Evolutionary conservation across 768 basidiomycete species (phyloP).

Genomic region (Hortiboletus campestris): DNA sequence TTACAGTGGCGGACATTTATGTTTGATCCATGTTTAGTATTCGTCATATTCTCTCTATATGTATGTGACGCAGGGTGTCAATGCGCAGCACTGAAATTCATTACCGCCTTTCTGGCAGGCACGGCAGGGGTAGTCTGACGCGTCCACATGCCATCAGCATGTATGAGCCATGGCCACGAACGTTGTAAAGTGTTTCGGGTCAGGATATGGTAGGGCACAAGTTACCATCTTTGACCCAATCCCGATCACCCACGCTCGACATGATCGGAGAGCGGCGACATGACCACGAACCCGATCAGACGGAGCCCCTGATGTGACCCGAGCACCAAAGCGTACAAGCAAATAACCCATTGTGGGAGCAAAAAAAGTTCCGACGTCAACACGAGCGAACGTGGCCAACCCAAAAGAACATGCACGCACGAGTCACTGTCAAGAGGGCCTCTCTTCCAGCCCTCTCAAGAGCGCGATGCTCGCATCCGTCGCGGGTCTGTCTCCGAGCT

Average conservation of each 20-base stretch:
- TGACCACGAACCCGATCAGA: background rate
- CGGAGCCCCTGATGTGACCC: background rate
- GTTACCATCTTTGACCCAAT: background rate
- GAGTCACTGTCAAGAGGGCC: background rate
- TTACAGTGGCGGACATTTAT: background rate
- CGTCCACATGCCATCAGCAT: background rate
- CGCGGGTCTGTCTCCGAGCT: slow-evolving; percentile 17
- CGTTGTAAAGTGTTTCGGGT: background rate
- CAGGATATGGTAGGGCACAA: background rate
- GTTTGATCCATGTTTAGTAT: background rate
- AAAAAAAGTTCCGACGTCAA: background rate
- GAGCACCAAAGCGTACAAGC: background rate
- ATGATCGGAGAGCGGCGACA: background rate
- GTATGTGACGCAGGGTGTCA: background rate
- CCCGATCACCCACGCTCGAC: no score
- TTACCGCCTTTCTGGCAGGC: background rate
- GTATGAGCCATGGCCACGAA: no score
- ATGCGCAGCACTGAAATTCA: slow-evolving; percentile 1
- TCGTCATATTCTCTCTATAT: background rate
- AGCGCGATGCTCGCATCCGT: slow-evolving; percentile 25
- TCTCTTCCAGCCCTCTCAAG: slow-evolving; percentile 20
- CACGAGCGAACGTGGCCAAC: background rate
- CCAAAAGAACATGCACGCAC: background rate
- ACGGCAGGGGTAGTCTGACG: background rate
- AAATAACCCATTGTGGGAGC: background rate